phyloP scores from a whole-genome alignment of 2,329 filamentous ascomycete species.

The Fusarium agapanthi region DNA sequence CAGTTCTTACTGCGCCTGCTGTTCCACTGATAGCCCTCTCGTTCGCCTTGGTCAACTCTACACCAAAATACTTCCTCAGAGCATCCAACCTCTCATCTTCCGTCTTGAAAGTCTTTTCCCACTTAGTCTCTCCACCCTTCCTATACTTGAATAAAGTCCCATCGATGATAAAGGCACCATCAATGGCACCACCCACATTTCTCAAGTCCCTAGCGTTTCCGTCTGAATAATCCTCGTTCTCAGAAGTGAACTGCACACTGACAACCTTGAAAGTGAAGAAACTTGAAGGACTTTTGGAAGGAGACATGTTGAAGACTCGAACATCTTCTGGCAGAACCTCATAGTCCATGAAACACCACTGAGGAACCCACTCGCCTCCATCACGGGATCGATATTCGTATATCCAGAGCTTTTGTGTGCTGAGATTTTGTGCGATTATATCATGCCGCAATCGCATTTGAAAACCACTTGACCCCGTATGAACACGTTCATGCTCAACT shows the following conservation, averaged over 20 bases:
- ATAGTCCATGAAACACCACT: constrained; percentile 20
- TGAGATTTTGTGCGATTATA: constrained; percentile 1
- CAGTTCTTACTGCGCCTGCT: background rate
- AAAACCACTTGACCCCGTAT: background rate
- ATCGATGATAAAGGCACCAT: constrained; percentile 17
- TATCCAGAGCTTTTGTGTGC: constrained; percentile 12
- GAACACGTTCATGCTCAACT: background rate
- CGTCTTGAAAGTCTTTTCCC: constrained; percentile 1
- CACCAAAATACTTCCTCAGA: constrained; percentile 8
- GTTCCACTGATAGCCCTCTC: constrained; percentile 14
- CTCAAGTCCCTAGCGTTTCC: background rate
- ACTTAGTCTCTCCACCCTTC: background rate
- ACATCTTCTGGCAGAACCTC: constrained; percentile 23
- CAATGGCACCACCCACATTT: background rate
- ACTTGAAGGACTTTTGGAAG: constrained; percentile 15
- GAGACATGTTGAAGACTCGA: constrained; percentile 22
- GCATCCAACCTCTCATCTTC: constrained; percentile 3
- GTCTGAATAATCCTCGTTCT: background rate
- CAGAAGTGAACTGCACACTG: constrained; percentile 17
- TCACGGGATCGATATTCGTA: constrained; percentile 14
- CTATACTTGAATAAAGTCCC: background rate
- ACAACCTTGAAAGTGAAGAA: constrained; percentile 27
- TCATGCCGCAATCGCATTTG: constrained; percentile 6
- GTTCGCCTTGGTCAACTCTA: background rate
- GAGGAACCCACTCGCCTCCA: constrained; percentile 2